phyloP scores from a whole-genome alignment of 2,329 filamentous ascomycete species.

The Fusarium sp. region DNA sequence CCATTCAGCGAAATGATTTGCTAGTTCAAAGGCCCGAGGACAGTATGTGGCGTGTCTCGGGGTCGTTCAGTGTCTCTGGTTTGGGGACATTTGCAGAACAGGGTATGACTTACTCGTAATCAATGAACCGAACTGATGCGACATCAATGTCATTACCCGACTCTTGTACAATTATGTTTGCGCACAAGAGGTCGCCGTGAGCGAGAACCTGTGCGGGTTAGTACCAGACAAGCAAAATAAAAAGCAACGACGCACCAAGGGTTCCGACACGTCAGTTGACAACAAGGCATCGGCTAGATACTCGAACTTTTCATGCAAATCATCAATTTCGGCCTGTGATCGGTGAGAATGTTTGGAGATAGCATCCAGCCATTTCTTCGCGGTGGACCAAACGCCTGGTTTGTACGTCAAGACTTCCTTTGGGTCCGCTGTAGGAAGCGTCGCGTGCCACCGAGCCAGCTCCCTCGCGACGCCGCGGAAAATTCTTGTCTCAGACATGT shows the following conservation, averaged over 20 bases:
- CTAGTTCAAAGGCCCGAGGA: constrained; percentile 34
- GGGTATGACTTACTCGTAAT: constrained; percentile 34
- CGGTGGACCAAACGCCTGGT: constrained; percentile 34
- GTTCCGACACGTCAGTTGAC: constrained; percentile 6
- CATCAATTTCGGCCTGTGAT: neutral
- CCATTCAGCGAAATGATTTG: constrained; percentile 39
- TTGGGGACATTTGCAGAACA: neutral
- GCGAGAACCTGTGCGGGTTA: constrained; percentile 27
- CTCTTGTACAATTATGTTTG: constrained; percentile 36
- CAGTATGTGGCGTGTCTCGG: constrained; percentile 37
- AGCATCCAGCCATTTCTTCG: constrained; percentile 33
- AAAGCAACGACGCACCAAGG: constrained; percentile 24
- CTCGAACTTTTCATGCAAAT: constrained; percentile 24
- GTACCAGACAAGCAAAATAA: neutral
- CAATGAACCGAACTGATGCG: constrained; percentile 34
- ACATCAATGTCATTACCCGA: neutral
- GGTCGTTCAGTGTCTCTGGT: neutral
- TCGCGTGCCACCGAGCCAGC: constrained; percentile 30
- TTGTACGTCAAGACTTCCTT: constrained; percentile 3
- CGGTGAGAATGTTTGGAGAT: constrained; percentile 9
- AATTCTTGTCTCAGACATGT: constrained; percentile 21
- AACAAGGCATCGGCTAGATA: constrained; percentile 18
- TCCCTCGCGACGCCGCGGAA: constrained; percentile 34
- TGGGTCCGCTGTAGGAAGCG: neutral
- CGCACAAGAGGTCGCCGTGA: constrained; percentile 34